A percentile compares a stretch with the other conserved stretches of the same genome.
These are phyloP conservation scores for Daldinia sp. DNA, from an alignment of 2,329 filamentous ascomycete species.

Conservation along the genomic window DNA sequence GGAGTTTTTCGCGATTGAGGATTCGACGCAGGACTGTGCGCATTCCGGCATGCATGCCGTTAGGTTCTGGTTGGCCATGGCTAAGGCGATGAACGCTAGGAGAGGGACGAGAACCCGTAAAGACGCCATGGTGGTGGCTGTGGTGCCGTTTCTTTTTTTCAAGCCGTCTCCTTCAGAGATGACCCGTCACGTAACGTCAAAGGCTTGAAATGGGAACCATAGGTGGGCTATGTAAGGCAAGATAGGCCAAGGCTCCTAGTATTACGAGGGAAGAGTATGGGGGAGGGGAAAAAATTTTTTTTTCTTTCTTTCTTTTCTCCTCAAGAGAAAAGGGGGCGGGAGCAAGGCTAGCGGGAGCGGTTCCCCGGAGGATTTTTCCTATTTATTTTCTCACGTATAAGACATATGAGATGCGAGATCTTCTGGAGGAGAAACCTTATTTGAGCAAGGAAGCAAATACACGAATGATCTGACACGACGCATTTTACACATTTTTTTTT, in stretches of 20 bases:
- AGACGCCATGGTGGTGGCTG: slow-evolving; percentile 20
- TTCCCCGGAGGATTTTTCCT: slow-evolving; percentile 12
- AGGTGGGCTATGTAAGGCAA: neutral
- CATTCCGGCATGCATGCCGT: slow-evolving; percentile 38
- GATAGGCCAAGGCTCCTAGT: neutral
- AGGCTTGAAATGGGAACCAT: neutral
- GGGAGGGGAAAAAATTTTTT: slow-evolving; percentile 1
- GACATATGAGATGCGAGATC: no score
- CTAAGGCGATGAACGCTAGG: neutral
- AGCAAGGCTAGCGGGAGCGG: neutral
- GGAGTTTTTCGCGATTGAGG: slow-evolving; percentile 21
- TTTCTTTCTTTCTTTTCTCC: neutral
- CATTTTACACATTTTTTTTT: no score
- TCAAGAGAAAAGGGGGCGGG: neutral
- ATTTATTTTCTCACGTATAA: no score
- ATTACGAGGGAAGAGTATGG: neutral
- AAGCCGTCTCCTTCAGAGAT: neutral
- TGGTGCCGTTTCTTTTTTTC: neutral
- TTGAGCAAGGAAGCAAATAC: slow-evolving; percentile 1
- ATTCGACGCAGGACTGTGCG: slow-evolving; percentile 32
- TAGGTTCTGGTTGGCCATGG: slow-evolving; percentile 31
- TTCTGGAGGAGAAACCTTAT: slow-evolving; percentile 8
- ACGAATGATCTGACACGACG: slow-evolving; percentile 25
- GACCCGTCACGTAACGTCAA: neutral
- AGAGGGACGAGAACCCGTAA: slow-evolving; percentile 2